Evolutionary conservation across 768 basidiomycete species (phyloP).

Genomic region (Macrocybe gigantea): DNA sequence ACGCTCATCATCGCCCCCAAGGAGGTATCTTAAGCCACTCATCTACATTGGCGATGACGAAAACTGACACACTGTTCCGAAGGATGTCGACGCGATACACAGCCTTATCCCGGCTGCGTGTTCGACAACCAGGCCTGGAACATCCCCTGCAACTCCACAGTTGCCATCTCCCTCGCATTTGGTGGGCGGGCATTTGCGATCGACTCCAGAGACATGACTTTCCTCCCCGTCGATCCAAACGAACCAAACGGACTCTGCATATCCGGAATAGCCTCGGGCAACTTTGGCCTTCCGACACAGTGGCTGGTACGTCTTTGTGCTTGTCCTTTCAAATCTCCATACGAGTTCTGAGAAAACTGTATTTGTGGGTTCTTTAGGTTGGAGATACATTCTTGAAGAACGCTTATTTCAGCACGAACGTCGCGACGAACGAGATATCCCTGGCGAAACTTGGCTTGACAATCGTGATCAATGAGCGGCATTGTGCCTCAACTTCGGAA

Average conservation of each 20-base stretch:
- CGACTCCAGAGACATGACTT: constrained; percentile 50
- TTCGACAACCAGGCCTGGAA: constrained; percentile 47
- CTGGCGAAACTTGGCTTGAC: constrained; percentile 22
- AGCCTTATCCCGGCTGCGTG: constrained; percentile 43
- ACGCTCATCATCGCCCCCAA: constrained; percentile 14
- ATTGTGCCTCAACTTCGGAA: not conserved
- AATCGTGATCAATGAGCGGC: not conserved
- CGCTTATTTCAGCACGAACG: constrained; percentile 33
- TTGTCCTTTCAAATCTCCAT: not conserved
- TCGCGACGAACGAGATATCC: constrained; percentile 24
- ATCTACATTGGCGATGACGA: not conserved
- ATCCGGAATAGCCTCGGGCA: constrained; percentile 54
- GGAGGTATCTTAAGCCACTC: constrained; percentile 10
- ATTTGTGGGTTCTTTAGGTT: constrained; percentile 15
- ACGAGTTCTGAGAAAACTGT: not conserved
- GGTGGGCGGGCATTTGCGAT: constrained; percentile 56
- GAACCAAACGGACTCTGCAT: constrained; percentile 49
- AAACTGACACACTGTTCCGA: not conserved
- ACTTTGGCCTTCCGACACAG: constrained; percentile 39
- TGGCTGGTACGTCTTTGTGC: constrained; percentile 53
- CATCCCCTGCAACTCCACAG: constrained; percentile 58
- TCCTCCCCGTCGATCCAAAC: constrained; percentile 41
- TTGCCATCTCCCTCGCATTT: constrained; percentile 50
- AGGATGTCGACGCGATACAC: constrained; percentile 55
- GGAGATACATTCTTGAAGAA: constrained; percentile 38